Evolutionary conservation across 768 basidiomycete species (phyloP).

Genomic region (Boletales sp.): DNA sequence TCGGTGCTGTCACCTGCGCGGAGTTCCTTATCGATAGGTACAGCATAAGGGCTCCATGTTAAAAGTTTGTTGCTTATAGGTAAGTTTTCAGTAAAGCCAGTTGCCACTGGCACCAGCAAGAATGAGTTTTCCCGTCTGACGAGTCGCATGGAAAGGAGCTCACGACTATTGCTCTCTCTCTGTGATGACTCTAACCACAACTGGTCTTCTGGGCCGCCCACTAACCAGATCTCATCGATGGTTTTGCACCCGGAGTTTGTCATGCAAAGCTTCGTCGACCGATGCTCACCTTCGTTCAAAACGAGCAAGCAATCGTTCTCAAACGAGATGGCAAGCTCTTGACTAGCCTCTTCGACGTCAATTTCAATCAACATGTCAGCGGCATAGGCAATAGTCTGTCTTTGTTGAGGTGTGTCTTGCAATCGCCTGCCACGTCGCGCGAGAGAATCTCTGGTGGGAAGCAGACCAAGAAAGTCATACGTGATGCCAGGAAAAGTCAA

Average conservation of each 20-base stretch:
- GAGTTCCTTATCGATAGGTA: conserved; percentile 41
- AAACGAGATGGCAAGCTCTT: conserved; percentile 58
- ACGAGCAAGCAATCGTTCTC: conserved; percentile 49
- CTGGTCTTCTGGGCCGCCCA: conserved; percentile 57
- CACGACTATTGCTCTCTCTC: conserved; percentile 19
- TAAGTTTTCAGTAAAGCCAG: conserved; percentile 35
- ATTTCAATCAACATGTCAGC: conserved; percentile 60
- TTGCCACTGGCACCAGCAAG: conserved; percentile 10
- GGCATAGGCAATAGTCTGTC: conserved; percentile 66
- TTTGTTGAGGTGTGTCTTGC: conserved; percentile 69
- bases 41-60: conserved; percentile 40
- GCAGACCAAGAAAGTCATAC: conserved; percentile 71
- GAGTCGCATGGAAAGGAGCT: conserved; percentile 3
- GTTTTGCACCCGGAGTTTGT: conserved; percentile 60
- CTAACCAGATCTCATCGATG: conserved; percentile 70
- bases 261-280: conserved; percentile 51
- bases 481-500: conserved; percentile 54
- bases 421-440: conserved; percentile 70
- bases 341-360: conserved; percentile 60
- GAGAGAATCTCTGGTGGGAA: conserved; percentile 65
- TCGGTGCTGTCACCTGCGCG: conserved; percentile 47
- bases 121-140: conserved; percentile 3
- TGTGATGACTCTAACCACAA: conserved; percentile 44
- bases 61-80: conserved; percentile 52
- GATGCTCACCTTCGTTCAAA: conserved; percentile 69